phyloP scores from a whole-genome alignment of 1,284 basidiomycete genomes.

The Marasmius fiardii region DNA sequence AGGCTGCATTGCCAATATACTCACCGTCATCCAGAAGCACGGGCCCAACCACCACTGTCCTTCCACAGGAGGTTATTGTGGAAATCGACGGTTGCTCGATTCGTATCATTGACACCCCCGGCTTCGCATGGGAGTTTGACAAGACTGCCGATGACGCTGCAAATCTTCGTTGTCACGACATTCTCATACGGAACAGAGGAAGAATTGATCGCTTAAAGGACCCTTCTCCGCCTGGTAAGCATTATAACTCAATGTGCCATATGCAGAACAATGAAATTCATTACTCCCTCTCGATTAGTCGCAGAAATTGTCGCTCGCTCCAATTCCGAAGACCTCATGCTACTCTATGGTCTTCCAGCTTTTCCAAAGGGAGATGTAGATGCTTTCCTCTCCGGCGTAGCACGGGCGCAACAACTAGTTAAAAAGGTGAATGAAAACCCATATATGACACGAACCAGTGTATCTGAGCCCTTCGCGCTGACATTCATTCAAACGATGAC shows the following conservation, averaged over 20 bases:
- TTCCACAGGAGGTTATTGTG: constrained; percentile 61
- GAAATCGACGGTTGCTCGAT: constrained; percentile 45
- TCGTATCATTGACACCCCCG: constrained; percentile 81
- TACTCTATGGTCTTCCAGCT: constrained; percentile 85
- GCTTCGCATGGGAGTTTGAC: constrained; percentile 58
- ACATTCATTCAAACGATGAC: constrained; percentile 13
- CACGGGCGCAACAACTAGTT: constrained; percentile 76
- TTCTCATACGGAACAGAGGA: constrained; percentile 78
- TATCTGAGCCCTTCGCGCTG: neutral
- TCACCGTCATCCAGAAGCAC: constrained; percentile 48
- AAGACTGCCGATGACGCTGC: constrained; percentile 40
- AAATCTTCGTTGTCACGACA: constrained; percentile 58
- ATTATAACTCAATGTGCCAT: constrained; percentile 7
- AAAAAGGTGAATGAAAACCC: constrained; percentile 74
- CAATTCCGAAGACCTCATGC: constrained; percentile 82
- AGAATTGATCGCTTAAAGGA: constrained; percentile 90
- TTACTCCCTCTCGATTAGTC: constrained; percentile 39
- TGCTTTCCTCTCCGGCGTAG: constrained; percentile 81
- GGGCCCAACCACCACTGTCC: constrained; percentile 67
- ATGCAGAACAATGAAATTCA: constrained; percentile 5
- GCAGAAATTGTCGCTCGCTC: constrained; percentile 72
- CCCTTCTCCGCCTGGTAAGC: constrained; percentile 70
- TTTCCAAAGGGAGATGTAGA: constrained; percentile 71
- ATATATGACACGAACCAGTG: neutral
- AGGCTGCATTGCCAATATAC: constrained; percentile 61